Conservation (phyloP, 2,329 filamentous ascomycete species). For the Fusarium duplospermum region DNA sequence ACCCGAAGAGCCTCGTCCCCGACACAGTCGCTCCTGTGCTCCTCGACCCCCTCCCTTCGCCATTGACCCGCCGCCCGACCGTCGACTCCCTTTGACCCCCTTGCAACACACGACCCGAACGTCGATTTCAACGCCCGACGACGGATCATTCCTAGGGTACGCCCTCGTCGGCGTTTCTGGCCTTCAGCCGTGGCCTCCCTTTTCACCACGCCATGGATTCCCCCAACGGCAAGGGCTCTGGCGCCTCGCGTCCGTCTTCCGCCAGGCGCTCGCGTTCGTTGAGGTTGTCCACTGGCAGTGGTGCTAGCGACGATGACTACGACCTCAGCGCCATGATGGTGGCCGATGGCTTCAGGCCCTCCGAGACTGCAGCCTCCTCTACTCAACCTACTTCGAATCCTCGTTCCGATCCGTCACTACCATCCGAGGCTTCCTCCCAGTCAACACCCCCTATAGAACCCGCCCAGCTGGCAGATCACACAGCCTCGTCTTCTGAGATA, state of each 20-base stretch:
- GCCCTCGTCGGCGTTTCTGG: conserved; percentile 42
- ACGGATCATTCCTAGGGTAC: conserved; percentile 37
- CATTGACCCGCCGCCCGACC: conserved; percentile 18
- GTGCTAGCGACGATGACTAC: conserved; percentile 57
- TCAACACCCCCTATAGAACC: conserved; percentile 13
- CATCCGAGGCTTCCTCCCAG: conserved; percentile 28
- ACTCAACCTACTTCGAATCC: conserved; percentile 31
- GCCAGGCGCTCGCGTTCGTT: conserved; percentile 56
- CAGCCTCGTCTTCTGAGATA: conserved; percentile 38
- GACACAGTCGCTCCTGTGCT: neutral
- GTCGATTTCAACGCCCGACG: conserved; percentile 27
- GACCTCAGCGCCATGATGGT: conserved; percentile 63
- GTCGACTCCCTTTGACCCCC: conserved; percentile 17
- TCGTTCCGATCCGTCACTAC: conserved; percentile 14
- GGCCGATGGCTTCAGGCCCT: conserved; percentile 64
- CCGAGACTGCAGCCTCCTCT: conserved; percentile 26
- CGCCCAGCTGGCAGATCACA: conserved; percentile 16
- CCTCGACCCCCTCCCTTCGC: conserved; percentile 20
- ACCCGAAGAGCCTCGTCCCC: neutral
- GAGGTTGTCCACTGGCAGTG: conserved; percentile 48
- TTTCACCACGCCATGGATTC: conserved; percentile 54
- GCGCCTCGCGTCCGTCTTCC: conserved; percentile 57
- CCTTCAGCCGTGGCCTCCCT: conserved; percentile 38
- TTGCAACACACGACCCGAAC: conserved; percentile 20
- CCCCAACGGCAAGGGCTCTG: conserved; percentile 52